Conservation (phyloP, 805 yeast species). For the Starmerella bacillaris region DNA sequence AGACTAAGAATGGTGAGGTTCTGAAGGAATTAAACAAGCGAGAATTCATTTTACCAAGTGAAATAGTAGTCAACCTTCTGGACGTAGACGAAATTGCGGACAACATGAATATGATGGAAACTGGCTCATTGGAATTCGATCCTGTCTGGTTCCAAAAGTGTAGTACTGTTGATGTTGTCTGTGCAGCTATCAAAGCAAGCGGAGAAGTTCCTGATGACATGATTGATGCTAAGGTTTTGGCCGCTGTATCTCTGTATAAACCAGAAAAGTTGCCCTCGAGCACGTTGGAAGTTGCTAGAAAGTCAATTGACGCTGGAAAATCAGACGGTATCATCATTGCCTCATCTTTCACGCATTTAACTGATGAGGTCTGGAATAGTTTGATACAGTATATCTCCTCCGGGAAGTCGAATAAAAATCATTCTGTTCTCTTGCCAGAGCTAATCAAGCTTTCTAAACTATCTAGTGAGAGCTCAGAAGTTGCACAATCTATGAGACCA, state of each 20-base stretch:
- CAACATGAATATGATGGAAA: constrained; percentile 6
- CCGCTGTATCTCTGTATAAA: not conserved
- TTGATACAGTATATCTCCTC: constrained; percentile 3
- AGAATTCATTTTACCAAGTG: constrained; percentile 4
- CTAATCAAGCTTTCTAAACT: not conserved
- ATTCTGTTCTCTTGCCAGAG: constrained; percentile 3
- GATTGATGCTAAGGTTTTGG: not conserved
- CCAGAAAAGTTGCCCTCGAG: not conserved
- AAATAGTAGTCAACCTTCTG: not conserved
- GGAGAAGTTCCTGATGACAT: not conserved
- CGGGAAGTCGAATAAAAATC: not conserved
- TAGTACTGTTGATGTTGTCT: not conserved
- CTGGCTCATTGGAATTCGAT: constrained; percentile 1
- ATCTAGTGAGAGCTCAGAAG: not conserved
- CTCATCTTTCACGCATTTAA: not conserved
- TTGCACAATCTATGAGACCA: constrained; percentile 2
- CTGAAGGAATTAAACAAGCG: constrained; percentile 11
- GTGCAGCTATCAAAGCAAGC: not conserved
- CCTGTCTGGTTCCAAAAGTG: not conserved
- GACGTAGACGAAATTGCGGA: constrained; percentile 5
- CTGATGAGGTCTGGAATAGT: not conserved
- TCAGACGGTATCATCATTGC: not conserved
- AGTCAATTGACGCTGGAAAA: not conserved
- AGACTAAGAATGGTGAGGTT: not conserved
- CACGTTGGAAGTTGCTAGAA: not conserved